A percentile compares a stretch with the other conserved stretches of the same genome.
Evolutionary conservation across 495 filamentous ascomycete genomes (phyloP).

Genomic region (Penicillium alfredii): DNA sequence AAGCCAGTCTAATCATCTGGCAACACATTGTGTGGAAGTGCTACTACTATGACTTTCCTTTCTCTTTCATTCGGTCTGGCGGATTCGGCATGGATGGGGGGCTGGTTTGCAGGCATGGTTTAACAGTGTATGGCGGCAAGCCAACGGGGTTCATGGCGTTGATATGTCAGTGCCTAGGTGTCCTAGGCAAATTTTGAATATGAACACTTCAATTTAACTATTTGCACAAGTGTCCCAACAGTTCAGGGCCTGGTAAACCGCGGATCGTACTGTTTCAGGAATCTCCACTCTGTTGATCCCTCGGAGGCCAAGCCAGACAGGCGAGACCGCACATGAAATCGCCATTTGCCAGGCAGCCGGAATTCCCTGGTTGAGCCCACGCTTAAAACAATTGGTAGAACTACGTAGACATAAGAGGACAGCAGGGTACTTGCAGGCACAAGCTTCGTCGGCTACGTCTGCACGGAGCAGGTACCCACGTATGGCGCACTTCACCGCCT

Average conservation of each 20-base stretch:
- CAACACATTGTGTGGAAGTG: neutral
- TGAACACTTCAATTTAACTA: no score
- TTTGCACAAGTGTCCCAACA: no score
- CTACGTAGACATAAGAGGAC: conserved; percentile 10
- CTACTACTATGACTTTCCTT: no score
- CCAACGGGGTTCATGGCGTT: neutral
- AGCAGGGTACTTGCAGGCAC: no score
- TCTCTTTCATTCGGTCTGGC: no score
- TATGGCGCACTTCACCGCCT: conserved; percentile 26
- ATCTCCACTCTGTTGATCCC: conserved; percentile 22
- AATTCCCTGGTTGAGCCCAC: no score
- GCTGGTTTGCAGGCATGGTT: neutral
- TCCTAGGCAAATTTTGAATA: conserved; percentile 1
- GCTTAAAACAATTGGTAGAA: conserved; percentile 1
- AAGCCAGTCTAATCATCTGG: neutral
- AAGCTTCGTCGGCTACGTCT: no score
- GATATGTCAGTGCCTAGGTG: neutral
- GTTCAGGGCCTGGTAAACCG: no score
- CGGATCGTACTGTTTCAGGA: conserved; percentile 24
- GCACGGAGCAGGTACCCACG: no score
- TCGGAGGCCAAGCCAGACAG: conserved; percentile 9
- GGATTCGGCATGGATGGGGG: no score
- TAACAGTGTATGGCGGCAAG: neutral
- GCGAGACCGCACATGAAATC: conserved; percentile 14
- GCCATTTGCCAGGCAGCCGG: neutral